Evolutionary conservation across 2,329 filamentous ascomycete species (phyloP).

Genomic region (Mollisia scopiformis): DNA sequence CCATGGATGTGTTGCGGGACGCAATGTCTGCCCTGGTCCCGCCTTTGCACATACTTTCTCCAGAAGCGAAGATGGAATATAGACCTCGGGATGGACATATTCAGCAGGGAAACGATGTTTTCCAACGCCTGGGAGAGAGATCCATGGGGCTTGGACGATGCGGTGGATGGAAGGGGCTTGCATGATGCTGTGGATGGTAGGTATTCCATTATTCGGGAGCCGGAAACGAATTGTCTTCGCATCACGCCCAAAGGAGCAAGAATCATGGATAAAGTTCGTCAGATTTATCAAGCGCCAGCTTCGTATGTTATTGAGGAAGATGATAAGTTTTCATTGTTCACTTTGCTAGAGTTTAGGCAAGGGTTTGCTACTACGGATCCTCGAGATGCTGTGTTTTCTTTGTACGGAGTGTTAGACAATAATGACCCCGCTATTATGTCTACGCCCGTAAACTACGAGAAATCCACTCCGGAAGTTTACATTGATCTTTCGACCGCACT

Average conservation of each 20-base stretch:
- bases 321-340: not conserved
- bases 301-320: not conserved
- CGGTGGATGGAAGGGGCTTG: no score
- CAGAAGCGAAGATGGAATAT: not conserved
- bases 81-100: not conserved
- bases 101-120: not conserved
- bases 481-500: no score
- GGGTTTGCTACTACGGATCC: not conserved
- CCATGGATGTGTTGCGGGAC: not conserved
- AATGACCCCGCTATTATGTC: not conserved
- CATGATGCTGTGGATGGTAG: no score
- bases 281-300: not conserved
- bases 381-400: not conserved
- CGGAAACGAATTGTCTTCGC: not conserved
- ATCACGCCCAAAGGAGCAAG: not conserved
- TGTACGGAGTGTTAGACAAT: not conserved
- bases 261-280: not conserved
- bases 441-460: not conserved
- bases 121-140: not conserved
- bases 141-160: not conserved
- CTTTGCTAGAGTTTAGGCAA: not conserved
- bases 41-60: not conserved
- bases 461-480: not conserved
- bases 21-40: not conserved
- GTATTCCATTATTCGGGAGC: not conserved